Percentiles rank a stretch among this genome's conserved stretches.
These are phyloP conservation scores for Yamadazyma tumulicola DNA, from an alignment of 805 yeast species.

Conservation along the genomic window DNA sequence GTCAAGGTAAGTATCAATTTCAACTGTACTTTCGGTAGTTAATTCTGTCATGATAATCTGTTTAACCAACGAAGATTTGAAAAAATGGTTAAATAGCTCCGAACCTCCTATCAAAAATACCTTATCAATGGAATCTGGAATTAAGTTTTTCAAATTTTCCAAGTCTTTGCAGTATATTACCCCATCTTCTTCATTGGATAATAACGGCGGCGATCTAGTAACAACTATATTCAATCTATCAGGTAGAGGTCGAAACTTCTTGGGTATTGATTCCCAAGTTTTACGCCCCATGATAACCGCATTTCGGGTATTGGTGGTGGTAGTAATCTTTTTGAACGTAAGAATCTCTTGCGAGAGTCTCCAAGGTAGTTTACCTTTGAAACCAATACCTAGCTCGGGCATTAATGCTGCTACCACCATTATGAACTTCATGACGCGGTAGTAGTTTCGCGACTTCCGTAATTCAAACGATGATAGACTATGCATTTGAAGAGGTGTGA, in stretches of 20 bases:
- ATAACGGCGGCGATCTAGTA: slow-evolving; percentile 41
- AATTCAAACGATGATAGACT: too few relatives aligned
- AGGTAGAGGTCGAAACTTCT: slow-evolving; percentile 76
- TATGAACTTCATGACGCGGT: too few relatives aligned
- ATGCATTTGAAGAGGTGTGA: too few relatives aligned
- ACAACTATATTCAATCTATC: slow-evolving; percentile 73
- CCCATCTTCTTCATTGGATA: slow-evolving; percentile 16
- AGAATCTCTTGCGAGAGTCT: slow-evolving; percentile 77
- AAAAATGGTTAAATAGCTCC: slow-evolving; percentile 66
- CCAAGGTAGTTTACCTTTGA: slow-evolving; percentile 85
- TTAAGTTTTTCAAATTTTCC: slow-evolving; percentile 15
- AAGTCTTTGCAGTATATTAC: slow-evolving; percentile 28
- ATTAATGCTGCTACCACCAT: slow-evolving; percentile 82
- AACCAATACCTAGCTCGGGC: slow-evolving; percentile 83
- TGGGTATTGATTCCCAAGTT: slow-evolving; percentile 94
- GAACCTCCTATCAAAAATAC: slow-evolving; percentile 92
- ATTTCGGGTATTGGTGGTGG: slow-evolving; percentile 42
- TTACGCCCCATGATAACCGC: slow-evolving; percentile 95
- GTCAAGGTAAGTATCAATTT: slow-evolving; percentile 71
- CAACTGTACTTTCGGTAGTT: slow-evolving; percentile 31
- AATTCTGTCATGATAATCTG: slow-evolving; percentile 72
- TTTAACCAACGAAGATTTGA: slow-evolving; percentile 42
- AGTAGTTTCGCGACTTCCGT: too few relatives aligned
- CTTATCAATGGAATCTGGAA: slow-evolving; percentile 41
- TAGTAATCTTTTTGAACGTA: slow-evolving; percentile 75